These are phyloP conservation scores for Yamadazyma buinensis DNA, from an alignment of 1,139 yeast genomes.

Conservation along the genomic window DNA sequence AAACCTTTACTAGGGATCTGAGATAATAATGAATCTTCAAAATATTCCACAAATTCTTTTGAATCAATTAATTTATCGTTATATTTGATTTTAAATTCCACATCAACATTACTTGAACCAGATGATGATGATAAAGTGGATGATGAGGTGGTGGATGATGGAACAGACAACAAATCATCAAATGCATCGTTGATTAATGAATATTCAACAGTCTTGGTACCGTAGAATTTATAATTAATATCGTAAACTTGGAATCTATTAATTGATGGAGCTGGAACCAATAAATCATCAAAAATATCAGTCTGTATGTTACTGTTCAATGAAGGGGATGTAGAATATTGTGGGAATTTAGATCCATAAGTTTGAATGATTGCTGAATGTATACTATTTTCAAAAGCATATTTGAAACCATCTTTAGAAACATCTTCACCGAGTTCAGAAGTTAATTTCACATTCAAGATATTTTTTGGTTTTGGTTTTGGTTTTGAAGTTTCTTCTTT, in stretches of 20 bases:
- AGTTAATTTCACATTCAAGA: constrained; percentile 23
- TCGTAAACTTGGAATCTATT: constrained; percentile 52
- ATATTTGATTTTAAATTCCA: constrained; percentile 45
- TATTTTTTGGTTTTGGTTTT: constrained; percentile 16
- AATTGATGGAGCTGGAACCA: constrained; percentile 54
- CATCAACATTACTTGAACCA: constrained; percentile 36
- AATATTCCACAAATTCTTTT: constrained; percentile 30
- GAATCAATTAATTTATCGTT: constrained; percentile 34
- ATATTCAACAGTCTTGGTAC: constrained; percentile 3
- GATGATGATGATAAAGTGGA: constrained; percentile 6
- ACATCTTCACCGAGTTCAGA: constrained; percentile 23
- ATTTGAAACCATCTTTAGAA: constrained; percentile 25
- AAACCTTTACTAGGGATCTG: constrained; percentile 26
- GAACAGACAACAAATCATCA: constrained; percentile 46
- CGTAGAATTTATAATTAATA: constrained; percentile 24
- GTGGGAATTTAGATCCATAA: constrained; percentile 42
- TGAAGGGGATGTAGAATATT: constrained; percentile 44
- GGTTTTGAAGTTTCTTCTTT: constrained; percentile 9
- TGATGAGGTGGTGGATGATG: not conserved
- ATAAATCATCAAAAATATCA: constrained; percentile 62
- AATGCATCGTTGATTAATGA: constrained; percentile 18
- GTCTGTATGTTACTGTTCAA: constrained; percentile 27
- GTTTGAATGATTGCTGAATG: constrained; percentile 31
- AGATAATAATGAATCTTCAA: constrained; percentile 29
- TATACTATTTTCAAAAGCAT: constrained; percentile 29